Base-by-base conservation (phyloP, 306 rosid genomes). In the Prunus armeniaca region DNA sequence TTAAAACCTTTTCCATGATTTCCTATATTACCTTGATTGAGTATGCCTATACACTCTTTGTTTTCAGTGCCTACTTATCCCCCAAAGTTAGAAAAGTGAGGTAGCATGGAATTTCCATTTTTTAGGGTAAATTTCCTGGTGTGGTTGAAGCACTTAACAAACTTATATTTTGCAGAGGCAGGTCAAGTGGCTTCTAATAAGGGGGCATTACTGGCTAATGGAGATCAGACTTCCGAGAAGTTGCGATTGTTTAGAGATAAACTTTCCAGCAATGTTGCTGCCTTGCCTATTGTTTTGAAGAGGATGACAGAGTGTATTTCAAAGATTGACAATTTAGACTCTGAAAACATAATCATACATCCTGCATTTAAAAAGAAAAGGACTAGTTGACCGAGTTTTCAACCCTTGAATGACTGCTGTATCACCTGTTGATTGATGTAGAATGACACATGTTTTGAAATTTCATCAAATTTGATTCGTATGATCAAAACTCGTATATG, bases 281-380 rank as follows among this genome's bases (percentile, higher is more conserved):
- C 82, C 15, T 73, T 92, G 84, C 96, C 91, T 43, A 9, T 78
- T 66, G 90, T 89, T 73, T 55, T 90, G 91, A 85, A 90, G 85
- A 87, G 96, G 83, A 85, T 90, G 89, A 86, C 80, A 72, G 97
- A 89, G 28, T 92, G 97, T 77, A 81, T 89, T 77, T 80, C 89
- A 14, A 89, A 82, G 67, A 81, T 94, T 57, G 96, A 92, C 64
- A 84, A 86, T 71, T 81, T 89, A 71, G 91, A 88, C 82, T 84
- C 97, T 66, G 70, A 69, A 74, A 91, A 73, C 65, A 81, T 45
- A 74, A 72, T 57, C 75, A 84, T 87, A 77, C 91, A 82, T 78
- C 96, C 93, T 51, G 91, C 88, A 73, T 85, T 90, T 79, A 86
- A 89, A 74, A 85, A 86, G 84, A 86, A 75, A 86, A 85, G 61